Conservation (phyloP, 352 stramenopile species). For the Pythium myriotylum region DNA sequence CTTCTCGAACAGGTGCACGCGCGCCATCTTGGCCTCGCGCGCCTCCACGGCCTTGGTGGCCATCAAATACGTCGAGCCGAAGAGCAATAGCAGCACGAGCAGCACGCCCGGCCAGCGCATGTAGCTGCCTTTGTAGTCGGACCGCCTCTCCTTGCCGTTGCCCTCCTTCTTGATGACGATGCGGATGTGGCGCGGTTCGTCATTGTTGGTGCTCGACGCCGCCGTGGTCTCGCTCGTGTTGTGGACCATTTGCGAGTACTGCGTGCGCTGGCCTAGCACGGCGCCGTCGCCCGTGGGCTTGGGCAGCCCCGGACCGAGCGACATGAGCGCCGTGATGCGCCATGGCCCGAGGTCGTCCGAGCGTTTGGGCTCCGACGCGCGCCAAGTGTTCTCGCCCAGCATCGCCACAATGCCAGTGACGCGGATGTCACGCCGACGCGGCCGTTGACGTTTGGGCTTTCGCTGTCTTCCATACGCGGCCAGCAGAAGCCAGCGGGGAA, state of each 20-base stretch:
- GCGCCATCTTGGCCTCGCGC: conserved; percentile 33
- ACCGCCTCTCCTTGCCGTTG: conserved; percentile 20
- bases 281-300: not conserved
- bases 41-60: conserved; percentile 36
- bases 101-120: conserved; percentile 63
- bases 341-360: conserved; percentile 18
- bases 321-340: conserved; percentile 24
- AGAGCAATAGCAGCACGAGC: conserved; percentile 47
- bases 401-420: conserved; percentile 19
- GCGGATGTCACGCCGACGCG: not conserved
- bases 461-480: not conserved
- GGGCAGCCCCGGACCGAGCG: conserved; percentile 19
- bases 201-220: conserved; percentile 8
- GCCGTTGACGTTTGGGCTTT: too few species aligned
- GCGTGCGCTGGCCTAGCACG: conserved; percentile 11
- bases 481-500: not conserved
- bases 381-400: conserved; percentile 51
- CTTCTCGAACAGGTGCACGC: conserved; percentile 41
- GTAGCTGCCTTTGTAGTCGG: conserved; percentile 24
- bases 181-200: conserved; percentile 13
- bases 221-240: conserved; percentile 8
- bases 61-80: conserved; percentile 35
- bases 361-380: conserved; percentile 14
- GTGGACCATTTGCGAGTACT: conserved; percentile 11
- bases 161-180: conserved; percentile 23